Base-by-base conservation (phyloP, 192 early-diverging fungal species). In the Podila verticillata region DNA sequence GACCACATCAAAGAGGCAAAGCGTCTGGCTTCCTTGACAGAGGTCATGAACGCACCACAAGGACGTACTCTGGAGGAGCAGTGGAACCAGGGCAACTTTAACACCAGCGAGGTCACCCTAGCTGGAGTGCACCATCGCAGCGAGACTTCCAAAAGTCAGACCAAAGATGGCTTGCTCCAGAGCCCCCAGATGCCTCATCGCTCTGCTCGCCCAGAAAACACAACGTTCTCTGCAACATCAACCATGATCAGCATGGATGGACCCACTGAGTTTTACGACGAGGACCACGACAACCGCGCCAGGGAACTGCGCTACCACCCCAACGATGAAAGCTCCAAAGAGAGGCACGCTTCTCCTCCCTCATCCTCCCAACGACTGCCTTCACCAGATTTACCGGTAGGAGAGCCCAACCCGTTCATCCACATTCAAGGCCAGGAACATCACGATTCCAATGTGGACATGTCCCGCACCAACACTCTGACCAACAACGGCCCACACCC, bases 1-100 rank as follows among this genome's bases (percentile, higher is more conserved):
- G 75, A 79, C 60, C 75, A 79, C 48, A 51, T 79, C 59, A 79
- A 79, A 54, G 75, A 79, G 31, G 57, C 75, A 2, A 72, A 79
- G 31, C 75, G 75, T 0, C 65, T 79, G 0, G 49, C 28, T 19
- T 59, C 56, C 22, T 30, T 75, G 5, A 48, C 73, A 20, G 31
- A 48, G 1, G 17, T 36, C 10, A 26, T 75, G 20, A 61, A 51
- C 0, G 54, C 39, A 68, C 35, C 60, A 75, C 29, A 44, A 7
- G 39, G 39, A 17, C 39, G 13, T 10, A 44, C 13, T 44, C 13
- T 44, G 3, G 39, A 44, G 17, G 39, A 44, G 32, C 19, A 20
- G 12, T 24, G n/a, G 4, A 68, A 61, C 31, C 1, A 19, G 30
- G 39, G 12, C 8, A 34, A 63, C 35, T 51, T 51, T 34, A 54